Evolutionary conservation across 805 yeast genomes (phyloP), one percentile per base, ranked within the genome.

Genomic region (Candida oleophila): DNA sequence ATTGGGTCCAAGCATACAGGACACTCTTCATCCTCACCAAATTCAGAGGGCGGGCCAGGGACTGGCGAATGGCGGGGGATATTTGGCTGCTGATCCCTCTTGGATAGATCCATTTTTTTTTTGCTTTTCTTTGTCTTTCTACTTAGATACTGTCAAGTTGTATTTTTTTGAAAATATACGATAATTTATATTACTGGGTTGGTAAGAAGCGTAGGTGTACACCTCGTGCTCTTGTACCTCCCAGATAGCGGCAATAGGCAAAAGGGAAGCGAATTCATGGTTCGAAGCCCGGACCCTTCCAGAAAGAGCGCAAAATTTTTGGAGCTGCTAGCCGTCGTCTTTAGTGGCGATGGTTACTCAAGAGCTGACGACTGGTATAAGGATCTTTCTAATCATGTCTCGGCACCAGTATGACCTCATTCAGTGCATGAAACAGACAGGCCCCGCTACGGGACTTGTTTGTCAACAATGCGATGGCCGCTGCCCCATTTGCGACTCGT

Each of bases 401-500:
- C 83, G 94, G 45, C 96, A 90, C 64, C 96, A 90, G 65, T 81
- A 83, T 43, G 97, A 91, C 60, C 74, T 90, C 21, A 78, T 87
- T 2, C 82, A 85, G 70, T 91, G 98, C 60, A 70, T 87, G 77
- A 87, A 85, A 60, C 94, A 82, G 55, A 89, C 96, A 1, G 97
- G 97, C 0, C 77, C 82, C 0, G 66, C 70, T 15, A 62, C 79
- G 3, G 98, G 96, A 1, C 68, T 74, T 43, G 71, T 91, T 2
- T 91, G 98, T 57, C 82, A 80, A 28, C 87, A 78, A 61, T 91
- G 98, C 62, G 97, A 91, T 60, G 97, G 97, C 1, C 77, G 82
- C 53, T 91, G 98, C 58, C 97, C 97, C 2, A 73, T 82, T 2
- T 91, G 98, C 64, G 97, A 90, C 59, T 86, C 96, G 1, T 79